phyloP scores from a whole-genome alignment of 345 rosid species.

The Hibiscus syriacus region DNA sequence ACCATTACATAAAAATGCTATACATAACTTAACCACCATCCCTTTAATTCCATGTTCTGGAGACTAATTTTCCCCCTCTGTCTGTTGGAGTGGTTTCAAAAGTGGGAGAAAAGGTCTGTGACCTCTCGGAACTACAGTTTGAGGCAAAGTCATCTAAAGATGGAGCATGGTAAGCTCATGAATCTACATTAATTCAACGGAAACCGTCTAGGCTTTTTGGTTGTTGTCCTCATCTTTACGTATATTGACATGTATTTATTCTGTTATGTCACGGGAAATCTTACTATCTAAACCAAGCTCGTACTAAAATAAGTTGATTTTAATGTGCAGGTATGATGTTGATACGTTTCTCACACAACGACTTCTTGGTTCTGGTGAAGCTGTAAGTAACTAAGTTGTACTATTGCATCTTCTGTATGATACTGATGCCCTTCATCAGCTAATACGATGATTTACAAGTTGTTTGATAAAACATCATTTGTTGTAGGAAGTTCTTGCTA shows the following conservation, averaged over 20 bases:
- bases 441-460: background rate
- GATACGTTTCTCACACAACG: slow-evolving; percentile 44
- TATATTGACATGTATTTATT: background rate
- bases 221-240: background rate
- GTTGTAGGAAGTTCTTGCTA: slow-evolving; percentile 60
- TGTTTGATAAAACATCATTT: slow-evolving; percentile 20
- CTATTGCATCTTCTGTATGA: background rate
- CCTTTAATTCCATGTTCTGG: background rate
- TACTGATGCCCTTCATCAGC: background rate
- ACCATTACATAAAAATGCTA: background rate
- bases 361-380: slow-evolving; percentile 40
- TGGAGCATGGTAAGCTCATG: slow-evolving; percentile 50
- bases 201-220: background rate
- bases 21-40: background rate
- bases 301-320: background rate
- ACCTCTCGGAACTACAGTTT: slow-evolving; percentile 37
- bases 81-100: slow-evolving; percentile 1
- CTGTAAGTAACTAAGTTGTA: slow-evolving; percentile 36
- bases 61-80: background rate
- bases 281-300: background rate
- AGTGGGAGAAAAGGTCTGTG: slow-evolving; percentile 28
- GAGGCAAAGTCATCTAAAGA: slow-evolving; percentile 73
- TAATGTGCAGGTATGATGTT: slow-evolving; percentile 56
- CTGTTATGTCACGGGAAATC: background rate
- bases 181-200: background rate